Conservation (phyloP, 2,329 filamentous ascomycete genomes). For the Diaporthe amygdali region DNA sequence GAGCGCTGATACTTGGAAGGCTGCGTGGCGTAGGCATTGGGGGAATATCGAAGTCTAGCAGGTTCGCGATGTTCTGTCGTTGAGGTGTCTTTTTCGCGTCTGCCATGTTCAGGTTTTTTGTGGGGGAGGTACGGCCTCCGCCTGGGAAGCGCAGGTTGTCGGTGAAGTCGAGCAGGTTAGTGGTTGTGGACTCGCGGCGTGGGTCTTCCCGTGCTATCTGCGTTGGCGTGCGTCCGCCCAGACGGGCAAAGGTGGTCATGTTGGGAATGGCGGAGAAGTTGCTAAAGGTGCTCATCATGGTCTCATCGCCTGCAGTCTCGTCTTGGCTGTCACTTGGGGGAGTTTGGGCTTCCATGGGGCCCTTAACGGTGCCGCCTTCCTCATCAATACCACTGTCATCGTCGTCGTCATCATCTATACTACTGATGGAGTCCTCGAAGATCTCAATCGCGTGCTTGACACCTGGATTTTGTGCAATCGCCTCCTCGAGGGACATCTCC, state of each 20-base stretch:
- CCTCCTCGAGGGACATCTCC: conserved; percentile 56
- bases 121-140: conserved; percentile 40
- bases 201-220: conserved; percentile 29
- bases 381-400: conserved; percentile 34
- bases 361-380: conserved; percentile 30
- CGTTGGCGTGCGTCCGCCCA: conserved; percentile 55
- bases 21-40: conserved; percentile 91
- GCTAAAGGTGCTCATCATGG: conserved; percentile 83
- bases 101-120: conserved; percentile 38
- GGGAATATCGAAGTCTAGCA: conserved; percentile 92
- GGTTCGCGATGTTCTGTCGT: conserved; percentile 63
- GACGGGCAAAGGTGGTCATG: conserved; percentile 80
- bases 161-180: conserved; percentile 88
- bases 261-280: conserved; percentile 89
- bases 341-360: conserved; percentile 4
- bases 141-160: conserved; percentile 64
- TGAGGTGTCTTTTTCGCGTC: conserved; percentile 50
- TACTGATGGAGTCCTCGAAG: conserved; percentile 59
- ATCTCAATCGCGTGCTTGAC: conserved; percentile 66
- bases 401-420: conserved; percentile 32
- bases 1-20: conserved; percentile 86
- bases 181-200: conserved; percentile 59
- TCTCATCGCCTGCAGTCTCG: conserved; percentile 66
- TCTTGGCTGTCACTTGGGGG: conserved; percentile 22
- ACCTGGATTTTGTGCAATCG: conserved; percentile 59